A percentile compares a stretch with the other conserved stretches of the same genome.
Conservation (phyloP, 768 basidiomycete species). For the Favolaschia claudopus region DNA sequence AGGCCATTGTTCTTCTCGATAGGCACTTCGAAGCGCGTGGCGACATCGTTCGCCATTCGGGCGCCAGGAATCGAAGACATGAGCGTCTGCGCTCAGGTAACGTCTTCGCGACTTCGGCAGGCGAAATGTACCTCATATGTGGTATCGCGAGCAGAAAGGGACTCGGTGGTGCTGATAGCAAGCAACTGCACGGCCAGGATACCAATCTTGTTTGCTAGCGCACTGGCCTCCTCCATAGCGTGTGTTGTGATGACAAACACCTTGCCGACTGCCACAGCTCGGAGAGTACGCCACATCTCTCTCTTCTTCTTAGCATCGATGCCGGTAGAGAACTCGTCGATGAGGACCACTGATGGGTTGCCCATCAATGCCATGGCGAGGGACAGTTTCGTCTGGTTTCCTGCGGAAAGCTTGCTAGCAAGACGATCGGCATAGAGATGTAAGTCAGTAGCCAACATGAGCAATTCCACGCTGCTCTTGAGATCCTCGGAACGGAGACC, state of each 20-base stretch:
- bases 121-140: conserved; percentile 69
- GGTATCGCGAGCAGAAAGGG: background rate
- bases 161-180: conserved; percentile 1
- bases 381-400: conserved; percentile 78
- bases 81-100: conserved; percentile 50
- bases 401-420: conserved; percentile 79
- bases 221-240: conserved; percentile 6
- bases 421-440: conserved; percentile 68
- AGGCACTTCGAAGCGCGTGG: conserved; percentile 71
- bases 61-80: conserved; percentile 63
- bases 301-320: conserved; percentile 84
- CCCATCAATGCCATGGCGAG: conserved; percentile 81
- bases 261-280: conserved; percentile 69
- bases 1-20: conserved; percentile 37
- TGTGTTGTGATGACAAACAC: conserved; percentile 75
- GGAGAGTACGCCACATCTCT: conserved; percentile 80
- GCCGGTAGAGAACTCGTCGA: conserved; percentile 85
- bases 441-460: conserved; percentile 67
- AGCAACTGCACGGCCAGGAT: background rate
- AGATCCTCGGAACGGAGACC: conserved; percentile 65
- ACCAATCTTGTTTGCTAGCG: background rate
- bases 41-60: conserved; percentile 65
- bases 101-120: conserved; percentile 56
- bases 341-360: conserved; percentile 78
- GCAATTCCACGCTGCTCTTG: conserved; percentile 56